Conservation (phyloP, 257 asterid species). For the Rauvolfia tetraphylla region DNA sequence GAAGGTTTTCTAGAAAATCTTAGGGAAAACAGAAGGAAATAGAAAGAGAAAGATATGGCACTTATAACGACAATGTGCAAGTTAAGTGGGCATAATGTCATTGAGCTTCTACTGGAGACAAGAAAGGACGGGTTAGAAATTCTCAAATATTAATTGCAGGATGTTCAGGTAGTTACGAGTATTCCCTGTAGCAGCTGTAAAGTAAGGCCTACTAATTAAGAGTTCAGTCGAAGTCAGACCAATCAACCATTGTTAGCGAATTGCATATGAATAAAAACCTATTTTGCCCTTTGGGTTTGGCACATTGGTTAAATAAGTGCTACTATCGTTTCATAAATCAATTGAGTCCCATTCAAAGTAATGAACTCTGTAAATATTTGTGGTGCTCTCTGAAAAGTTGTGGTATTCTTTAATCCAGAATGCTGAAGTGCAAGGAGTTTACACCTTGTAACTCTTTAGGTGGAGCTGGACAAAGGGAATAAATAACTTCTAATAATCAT, state of each 20-base stretch:
- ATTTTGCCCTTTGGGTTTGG: background rate
- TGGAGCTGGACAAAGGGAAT: background rate
- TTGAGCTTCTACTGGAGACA: background rate
- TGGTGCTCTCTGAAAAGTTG: background rate
- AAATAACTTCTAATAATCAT: background rate
- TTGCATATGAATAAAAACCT: background rate
- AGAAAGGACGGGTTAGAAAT: background rate
- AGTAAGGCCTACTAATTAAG: background rate
- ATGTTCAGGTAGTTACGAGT: background rate
- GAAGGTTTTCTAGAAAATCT: background rate
- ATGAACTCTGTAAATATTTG: background rate
- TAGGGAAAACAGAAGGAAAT: background rate
- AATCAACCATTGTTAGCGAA: background rate
- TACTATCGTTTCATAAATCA: background rate
- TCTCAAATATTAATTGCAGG: background rate
- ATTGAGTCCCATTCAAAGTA: background rate
- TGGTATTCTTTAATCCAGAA: background rate
- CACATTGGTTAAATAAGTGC: background rate
- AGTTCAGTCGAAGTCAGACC: background rate
- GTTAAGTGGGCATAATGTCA: background rate
- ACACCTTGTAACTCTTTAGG: background rate
- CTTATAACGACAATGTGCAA: background rate
- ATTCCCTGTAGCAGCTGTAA: background rate
- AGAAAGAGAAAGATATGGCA: background rate
- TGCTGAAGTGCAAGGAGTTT: background rate